Conservation (phyloP, 805 yeast genomes). For the Barnettozyma botsteinii region DNA sequence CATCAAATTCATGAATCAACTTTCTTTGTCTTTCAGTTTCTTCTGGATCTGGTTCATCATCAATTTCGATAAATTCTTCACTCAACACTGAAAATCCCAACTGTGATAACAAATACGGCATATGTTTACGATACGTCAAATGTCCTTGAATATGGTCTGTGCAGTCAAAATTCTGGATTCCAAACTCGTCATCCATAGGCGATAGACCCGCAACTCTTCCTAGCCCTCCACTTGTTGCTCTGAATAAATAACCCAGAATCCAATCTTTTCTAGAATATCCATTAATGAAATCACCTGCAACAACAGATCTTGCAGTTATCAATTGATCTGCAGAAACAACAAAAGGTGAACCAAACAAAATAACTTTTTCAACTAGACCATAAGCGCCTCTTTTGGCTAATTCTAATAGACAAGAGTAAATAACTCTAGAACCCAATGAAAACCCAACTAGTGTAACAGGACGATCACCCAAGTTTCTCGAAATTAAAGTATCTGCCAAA, state of each 20-base stretch:
- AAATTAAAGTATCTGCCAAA: constrained; percentile 82
- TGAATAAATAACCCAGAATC: constrained; percentile 89
- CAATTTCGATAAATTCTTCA: constrained; percentile 93
- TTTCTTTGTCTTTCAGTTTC: constrained; percentile 77
- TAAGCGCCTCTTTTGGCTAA: constrained; percentile 79
- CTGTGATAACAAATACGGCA: constrained; percentile 70
- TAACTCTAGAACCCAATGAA: constrained; percentile 87
- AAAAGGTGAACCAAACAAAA: constrained; percentile 81
- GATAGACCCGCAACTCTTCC: constrained; percentile 89
- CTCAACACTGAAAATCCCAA: constrained; percentile 76
- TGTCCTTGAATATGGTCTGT: constrained; percentile 88
- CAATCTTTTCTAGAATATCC: constrained; percentile 92
- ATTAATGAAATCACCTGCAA: constrained; percentile 83
- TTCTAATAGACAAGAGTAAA: constrained; percentile 83
- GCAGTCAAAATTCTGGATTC: constrained; percentile 81
- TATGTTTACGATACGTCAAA: constrained; percentile 93
- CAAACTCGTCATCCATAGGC: constrained; percentile 56
- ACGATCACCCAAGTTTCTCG: constrained; percentile 84
- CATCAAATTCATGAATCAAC: constrained; percentile 78
- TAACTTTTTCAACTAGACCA: constrained; percentile 87
- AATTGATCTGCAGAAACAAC: constrained; percentile 75
- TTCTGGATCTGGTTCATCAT: constrained; percentile 84
- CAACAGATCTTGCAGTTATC: constrained; percentile 73
- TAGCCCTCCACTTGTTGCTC: constrained; percentile 94
- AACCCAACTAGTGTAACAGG: constrained; percentile 93